Base-by-base conservation (phyloP, 371 early-diverging fungal genomes). In the Syncephalastrum contaminatum region DNA sequence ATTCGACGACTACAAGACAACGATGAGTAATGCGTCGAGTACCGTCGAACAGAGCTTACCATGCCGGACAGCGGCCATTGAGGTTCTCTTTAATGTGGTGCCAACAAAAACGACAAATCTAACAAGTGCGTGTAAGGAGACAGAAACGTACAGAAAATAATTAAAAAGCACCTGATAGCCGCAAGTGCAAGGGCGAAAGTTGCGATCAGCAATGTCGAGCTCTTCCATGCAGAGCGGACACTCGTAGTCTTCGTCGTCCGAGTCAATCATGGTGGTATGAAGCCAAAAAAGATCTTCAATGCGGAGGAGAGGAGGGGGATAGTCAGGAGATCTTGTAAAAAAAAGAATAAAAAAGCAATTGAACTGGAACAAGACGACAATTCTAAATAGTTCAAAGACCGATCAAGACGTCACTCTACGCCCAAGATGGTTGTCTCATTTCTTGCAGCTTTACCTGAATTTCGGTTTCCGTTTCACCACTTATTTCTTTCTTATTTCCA, bases 41-140 rank as follows among this genome's bases (percentile, higher is more conserved):
- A 30, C 2, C 1, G 27, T 50, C 18, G 18, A 69, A 73, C 30
- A 60, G 27, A 2, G 63, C 59, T 18, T 81, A 73, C 53, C 97
- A 98, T 7, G 95, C 97, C 16, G 98, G 97, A 71, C 98, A 98
- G 48, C 87, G 83, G 5, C 90, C 90, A 68, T 94, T 95, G 59
- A 93, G 80, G 64, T 93, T 86, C 48, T 95, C 90, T 60, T 91
- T 93, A 72, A 96, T 96, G 63, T 94, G 95, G 69, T 98, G 90
- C 91, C 95, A 96, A 66, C 98, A 98, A 71, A 98, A 98, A n/a
- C 97, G 89, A 71, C 98, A 98, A 59, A 98, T 94, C 95, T 97
- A 30, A 30, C 36, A 30, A 1, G 36, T 10, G 10, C 10, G 36
- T 30, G 12, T 30, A 30, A 30, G 10, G 36, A 30, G 41, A 15